Conservation (phyloP, 441 rosid species). For the Syzygium syzygioides region DNA sequence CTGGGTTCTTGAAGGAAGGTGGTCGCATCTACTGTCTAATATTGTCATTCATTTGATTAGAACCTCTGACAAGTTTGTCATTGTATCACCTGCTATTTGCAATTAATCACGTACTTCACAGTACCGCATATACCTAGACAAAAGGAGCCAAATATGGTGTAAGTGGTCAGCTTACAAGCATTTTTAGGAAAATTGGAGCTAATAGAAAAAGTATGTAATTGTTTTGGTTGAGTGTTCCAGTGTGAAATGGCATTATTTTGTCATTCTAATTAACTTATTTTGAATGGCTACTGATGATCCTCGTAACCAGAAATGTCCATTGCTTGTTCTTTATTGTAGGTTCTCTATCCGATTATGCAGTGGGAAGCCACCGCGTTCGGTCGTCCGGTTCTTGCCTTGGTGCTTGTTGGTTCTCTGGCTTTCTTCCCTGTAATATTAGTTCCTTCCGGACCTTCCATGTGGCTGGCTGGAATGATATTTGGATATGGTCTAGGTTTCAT, state of each 20-base stretch:
- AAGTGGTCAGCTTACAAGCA: neutral
- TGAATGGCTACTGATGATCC: neutral
- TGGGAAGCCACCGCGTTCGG: slow-evolving; percentile 99
- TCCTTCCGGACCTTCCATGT: slow-evolving; percentile 99
- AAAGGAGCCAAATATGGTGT: neutral
- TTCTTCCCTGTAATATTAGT: slow-evolving; percentile 85
- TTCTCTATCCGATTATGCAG: slow-evolving; percentile 74
- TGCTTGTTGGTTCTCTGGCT: slow-evolving; percentile 81
- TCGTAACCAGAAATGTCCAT: neutral
- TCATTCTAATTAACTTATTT: neutral
- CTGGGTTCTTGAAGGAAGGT: neutral
- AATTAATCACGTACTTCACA: neutral
- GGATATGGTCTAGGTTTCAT: slow-evolving; percentile 89
- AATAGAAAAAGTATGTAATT: neutral
- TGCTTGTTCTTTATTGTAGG: slow-evolving; percentile 29
- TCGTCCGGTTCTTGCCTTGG: slow-evolving; percentile 84
- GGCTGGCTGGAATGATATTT: slow-evolving; percentile 98
- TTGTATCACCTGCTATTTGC: neutral
- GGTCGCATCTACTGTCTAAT: neutral
- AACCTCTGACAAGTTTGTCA: neutral
- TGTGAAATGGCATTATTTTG: neutral
- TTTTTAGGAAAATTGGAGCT: neutral
- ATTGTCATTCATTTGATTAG: neutral
- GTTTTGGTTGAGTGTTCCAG: neutral
- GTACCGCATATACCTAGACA: neutral